phyloP scores from a whole-genome alignment of 2,329 filamentous ascomycete species.

The Lachnellula suecica region DNA sequence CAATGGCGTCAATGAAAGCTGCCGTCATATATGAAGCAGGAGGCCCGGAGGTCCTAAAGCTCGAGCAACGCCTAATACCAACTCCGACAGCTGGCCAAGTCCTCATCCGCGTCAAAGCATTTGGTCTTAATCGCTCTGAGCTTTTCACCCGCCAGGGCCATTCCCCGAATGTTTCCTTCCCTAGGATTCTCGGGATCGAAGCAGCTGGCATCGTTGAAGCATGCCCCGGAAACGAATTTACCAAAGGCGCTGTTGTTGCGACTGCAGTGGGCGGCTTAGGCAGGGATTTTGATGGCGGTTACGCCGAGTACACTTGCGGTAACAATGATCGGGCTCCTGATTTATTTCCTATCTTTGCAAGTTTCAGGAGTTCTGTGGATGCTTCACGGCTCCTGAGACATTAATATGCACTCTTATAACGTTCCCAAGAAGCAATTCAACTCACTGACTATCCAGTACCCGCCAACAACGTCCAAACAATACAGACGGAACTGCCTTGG shows the following conservation, averaged over 20 bases:
- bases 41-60: slow-evolving; percentile 20
- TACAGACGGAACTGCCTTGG: slow-evolving; percentile 40
- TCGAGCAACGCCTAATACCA: slow-evolving; percentile 16
- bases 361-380: no score
- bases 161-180: slow-evolving; percentile 18
- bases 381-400: no score
- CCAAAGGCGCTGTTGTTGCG: slow-evolving; percentile 40
- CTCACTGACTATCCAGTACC: no score
- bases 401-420: no score
- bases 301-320: slow-evolving; percentile 48
- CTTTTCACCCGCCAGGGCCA: slow-evolving; percentile 44
- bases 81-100: slow-evolving; percentile 58
- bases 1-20: slow-evolving; percentile 19
- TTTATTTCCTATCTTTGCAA: no score
- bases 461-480: slow-evolving; percentile 37
- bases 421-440: no score
- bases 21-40: slow-evolving; percentile 19
- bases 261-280: slow-evolving; percentile 51
- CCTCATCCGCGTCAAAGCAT: slow-evolving; percentile 74
- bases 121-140: slow-evolving; percentile 84
- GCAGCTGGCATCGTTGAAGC: slow-evolving; percentile 15
- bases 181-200: slow-evolving; percentile 25
- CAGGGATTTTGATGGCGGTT: slow-evolving; percentile 45
- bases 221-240: slow-evolving; percentile 33
- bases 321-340: no score